Evolutionary conservation across 345 rosid species (phyloP).

Genomic region (Pelargonium nanum): DNA sequence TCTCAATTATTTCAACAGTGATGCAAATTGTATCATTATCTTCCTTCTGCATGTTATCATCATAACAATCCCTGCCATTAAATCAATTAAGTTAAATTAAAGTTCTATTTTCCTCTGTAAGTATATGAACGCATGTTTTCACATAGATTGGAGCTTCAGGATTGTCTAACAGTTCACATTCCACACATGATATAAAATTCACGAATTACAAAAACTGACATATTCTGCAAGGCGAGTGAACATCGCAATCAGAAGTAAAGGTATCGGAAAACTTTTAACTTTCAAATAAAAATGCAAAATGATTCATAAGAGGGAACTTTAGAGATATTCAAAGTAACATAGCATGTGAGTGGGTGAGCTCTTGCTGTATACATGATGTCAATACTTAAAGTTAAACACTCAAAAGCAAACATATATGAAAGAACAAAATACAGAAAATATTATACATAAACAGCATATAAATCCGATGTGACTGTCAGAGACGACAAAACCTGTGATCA

Average conservation of each 20-base stretch:
- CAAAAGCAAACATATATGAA: too few relatives aligned
- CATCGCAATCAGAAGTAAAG: not conserved
- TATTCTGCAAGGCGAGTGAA: not conserved
- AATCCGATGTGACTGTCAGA: not conserved
- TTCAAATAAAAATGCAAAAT: not conserved
- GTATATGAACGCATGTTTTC: not conserved
- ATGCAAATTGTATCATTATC: conserved; percentile 41
- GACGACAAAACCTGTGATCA: conserved; percentile 6
- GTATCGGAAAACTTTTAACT: not conserved
- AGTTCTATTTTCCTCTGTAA: not conserved
- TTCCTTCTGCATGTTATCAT: conserved; percentile 25
- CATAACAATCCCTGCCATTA: conserved; percentile 31
- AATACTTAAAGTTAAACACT: not conserved
- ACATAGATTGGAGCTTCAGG: not conserved
- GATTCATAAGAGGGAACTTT: not conserved
- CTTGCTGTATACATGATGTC: not conserved
- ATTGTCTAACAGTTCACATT: not conserved
- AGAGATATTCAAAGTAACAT: too few relatives aligned
- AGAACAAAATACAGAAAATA: not conserved
- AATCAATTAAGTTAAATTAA: conserved; percentile 3
- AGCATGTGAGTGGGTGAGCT: too few relatives aligned
- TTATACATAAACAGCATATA: not conserved
- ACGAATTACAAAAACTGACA: not conserved
- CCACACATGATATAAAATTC: not conserved
- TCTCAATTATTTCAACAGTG: conserved; percentile 36